Conservation (phyloP, 345 rosid genomes). For the Citrus cavaleriei region DNA sequence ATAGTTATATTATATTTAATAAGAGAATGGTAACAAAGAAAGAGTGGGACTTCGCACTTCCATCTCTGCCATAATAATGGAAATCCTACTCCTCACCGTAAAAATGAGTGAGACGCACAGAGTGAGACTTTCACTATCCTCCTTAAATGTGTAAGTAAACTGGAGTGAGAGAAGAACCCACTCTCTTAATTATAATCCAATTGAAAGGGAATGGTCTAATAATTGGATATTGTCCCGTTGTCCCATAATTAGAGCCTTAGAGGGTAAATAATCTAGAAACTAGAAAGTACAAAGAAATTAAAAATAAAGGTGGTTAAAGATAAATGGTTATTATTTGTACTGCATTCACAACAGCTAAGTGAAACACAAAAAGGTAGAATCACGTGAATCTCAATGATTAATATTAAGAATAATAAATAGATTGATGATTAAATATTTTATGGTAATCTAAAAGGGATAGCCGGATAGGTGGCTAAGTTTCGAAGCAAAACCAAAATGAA, state of each 20-base stretch:
- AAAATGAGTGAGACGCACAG: rapidly evolving
- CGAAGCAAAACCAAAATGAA: not conserved
- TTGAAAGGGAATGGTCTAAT: no score
- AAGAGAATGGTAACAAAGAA: no score
- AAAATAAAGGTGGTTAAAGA: not conserved
- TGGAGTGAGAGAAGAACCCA: no score
- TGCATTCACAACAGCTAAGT: not conserved
- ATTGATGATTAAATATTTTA: not conserved
- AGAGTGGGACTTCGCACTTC: no score
- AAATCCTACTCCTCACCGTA: rapidly evolving
- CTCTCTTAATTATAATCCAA: no score
- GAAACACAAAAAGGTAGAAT: not conserved
- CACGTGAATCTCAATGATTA: not conserved
- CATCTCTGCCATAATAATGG: rapidly evolving
- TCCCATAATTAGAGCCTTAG: no score
- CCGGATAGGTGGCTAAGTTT: not conserved
- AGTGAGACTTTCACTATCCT: rapidly evolving
- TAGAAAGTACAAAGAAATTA: not conserved
- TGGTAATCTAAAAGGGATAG: not conserved
- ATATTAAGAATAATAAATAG: not conserved
- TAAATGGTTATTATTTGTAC: not conserved
- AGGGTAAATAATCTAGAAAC: no score
- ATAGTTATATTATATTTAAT: no score
- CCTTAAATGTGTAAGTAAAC: no score
- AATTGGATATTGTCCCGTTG: no score